phyloP scores from a whole-genome alignment of 1,284 basidiomycete genomes.

The Marasmius fiardii region DNA sequence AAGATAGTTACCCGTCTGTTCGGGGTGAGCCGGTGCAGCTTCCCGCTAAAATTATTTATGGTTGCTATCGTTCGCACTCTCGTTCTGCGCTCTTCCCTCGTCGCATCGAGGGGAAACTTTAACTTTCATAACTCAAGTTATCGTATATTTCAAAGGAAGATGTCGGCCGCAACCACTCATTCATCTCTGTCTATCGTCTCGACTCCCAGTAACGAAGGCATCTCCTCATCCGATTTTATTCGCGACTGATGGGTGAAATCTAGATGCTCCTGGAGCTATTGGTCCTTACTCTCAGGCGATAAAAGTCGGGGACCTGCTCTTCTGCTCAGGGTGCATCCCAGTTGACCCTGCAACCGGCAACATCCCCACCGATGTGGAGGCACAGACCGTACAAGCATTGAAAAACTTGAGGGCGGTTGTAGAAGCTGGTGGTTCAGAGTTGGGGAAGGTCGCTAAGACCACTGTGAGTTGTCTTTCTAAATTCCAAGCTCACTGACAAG shows the following conservation, averaged over 20 bases:
- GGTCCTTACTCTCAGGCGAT: constrained; percentile 92
- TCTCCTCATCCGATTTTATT: neutral
- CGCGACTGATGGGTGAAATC: neutral
- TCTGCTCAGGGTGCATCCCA: constrained; percentile 89
- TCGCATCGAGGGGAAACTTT: neutral
- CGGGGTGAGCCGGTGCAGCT: too few relatives aligned
- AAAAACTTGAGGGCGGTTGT: constrained; percentile 86
- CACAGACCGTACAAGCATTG: constrained; percentile 83
- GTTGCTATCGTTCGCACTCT: neutral
- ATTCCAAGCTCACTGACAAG: neutral
- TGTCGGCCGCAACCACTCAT: constrained; percentile 47
- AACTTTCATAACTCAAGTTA: neutral
- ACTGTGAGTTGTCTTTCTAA: constrained; percentile 49
- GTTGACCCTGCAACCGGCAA: constrained; percentile 75
- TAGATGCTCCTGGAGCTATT: constrained; percentile 83
- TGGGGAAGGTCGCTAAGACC: constrained; percentile 82
- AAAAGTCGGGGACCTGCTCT: constrained; percentile 83
- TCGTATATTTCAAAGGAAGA: constrained; percentile 20
- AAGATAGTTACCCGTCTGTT: too few relatives aligned
- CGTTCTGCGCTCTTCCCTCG: neutral
- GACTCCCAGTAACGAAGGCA: constrained; percentile 38
- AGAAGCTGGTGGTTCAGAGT: constrained; percentile 75
- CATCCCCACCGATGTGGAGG: constrained; percentile 77
- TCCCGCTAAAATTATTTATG: neutral
- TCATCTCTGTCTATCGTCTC: constrained; percentile 50